phyloP scores from a whole-genome alignment of 1,284 basidiomycete species.

The Grifola frondosa region DNA sequence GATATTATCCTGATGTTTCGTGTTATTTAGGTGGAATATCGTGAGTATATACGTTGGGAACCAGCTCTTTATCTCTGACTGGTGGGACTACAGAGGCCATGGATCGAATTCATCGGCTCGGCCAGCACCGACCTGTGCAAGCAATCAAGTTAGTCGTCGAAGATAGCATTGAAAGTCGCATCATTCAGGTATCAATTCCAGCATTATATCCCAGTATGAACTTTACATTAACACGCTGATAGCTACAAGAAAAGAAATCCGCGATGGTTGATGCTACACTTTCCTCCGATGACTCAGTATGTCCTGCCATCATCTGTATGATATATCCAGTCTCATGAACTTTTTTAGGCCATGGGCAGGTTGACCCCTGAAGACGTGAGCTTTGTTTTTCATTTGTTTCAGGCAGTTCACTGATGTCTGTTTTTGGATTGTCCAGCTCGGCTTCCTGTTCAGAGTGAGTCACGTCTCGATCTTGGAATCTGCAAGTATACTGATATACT shows the following conservation, averaged over 20 bases:
- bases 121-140: constrained; percentile 89
- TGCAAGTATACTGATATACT: too few species aligned
- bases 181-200: constrained; percentile 57
- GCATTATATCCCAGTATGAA: background rate
- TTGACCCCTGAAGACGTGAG: constrained; percentile 87
- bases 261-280: constrained; percentile 82
- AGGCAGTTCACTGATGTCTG: constrained; percentile 4
- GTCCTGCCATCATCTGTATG: constrained; percentile 20
- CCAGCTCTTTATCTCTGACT: constrained; percentile 13
- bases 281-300: constrained; percentile 72
- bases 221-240: constrained; percentile 20
- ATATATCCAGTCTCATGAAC: constrained; percentile 27
- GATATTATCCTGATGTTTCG: background rate
- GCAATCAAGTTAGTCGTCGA: constrained; percentile 95
- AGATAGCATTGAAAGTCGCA: constrained; percentile 95
- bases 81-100: constrained; percentile 74
- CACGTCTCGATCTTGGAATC: too few species aligned
- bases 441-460: constrained; percentile 74
- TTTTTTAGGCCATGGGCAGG: constrained; percentile 77
- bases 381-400: constrained; percentile 20
- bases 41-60: constrained; percentile 40
- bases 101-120: constrained; percentile 93
- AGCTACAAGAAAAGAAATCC: constrained; percentile 94
- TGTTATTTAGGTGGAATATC: constrained; percentile 73
- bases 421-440: constrained; percentile 44